phyloP scores from a whole-genome alignment of 2,329 filamentous ascomycete genomes.

The Cladosporium sp. region DNA sequence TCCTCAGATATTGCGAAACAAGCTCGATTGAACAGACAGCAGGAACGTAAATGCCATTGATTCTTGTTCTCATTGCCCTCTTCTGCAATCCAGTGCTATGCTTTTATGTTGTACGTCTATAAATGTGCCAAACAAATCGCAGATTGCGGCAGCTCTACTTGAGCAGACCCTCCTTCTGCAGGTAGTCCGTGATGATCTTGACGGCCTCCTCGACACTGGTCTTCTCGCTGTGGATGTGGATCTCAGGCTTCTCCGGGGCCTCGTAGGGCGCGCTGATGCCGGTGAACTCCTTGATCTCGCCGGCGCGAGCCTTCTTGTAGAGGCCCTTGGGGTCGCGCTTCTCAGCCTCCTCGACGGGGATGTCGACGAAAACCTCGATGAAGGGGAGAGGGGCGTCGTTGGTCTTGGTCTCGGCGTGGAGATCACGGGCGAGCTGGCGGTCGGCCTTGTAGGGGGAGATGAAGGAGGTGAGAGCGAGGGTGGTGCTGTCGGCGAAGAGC shows the following conservation, averaged over 20 bases:
- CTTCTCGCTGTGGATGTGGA: conserved; percentile 77
- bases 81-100: too few species aligned
- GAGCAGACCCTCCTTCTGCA: conserved; percentile 63
- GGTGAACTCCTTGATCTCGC: conserved; percentile 95
- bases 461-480: conserved; percentile 88
- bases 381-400: conserved; percentile 69
- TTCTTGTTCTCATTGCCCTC: too few species aligned
- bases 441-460: conserved; percentile 93
- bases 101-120: too few species aligned
- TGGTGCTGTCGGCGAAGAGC: conserved; percentile 85
- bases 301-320: conserved; percentile 92
- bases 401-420: conserved; percentile 59
- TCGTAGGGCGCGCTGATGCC: conserved; percentile 95
- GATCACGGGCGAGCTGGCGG: conserved; percentile 69
- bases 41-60: too few species aligned
- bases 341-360: conserved; percentile 87
- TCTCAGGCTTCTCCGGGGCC: conserved; percentile 76
- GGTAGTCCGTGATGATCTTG: conserved; percentile 71
- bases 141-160: conserved; percentile 16
- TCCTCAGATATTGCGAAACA: too few species aligned
- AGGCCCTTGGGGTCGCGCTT: conserved; percentile 93
- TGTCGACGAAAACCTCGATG: conserved; percentile 88
- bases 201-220: conserved; percentile 85
- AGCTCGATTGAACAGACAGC: too few species aligned
- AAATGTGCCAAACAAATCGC: too few species aligned